These are phyloP conservation scores for Penicillium bovifimosum DNA, from an alignment of 495 filamentous ascomycete species.

Conservation along the genomic window DNA sequence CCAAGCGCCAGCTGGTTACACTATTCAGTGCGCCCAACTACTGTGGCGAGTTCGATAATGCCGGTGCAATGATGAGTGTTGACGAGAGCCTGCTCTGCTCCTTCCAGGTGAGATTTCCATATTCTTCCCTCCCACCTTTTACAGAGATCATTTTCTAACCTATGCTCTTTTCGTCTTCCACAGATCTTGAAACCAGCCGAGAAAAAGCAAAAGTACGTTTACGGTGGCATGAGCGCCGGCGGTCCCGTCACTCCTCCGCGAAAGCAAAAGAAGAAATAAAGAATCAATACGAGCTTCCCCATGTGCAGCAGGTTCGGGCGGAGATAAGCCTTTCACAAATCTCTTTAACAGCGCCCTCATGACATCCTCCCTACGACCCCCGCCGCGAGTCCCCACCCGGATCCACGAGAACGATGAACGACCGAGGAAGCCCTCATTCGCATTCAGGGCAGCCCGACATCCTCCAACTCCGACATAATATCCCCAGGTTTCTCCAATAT, in stretches of 20 bases:
- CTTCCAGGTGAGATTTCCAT: constrained; percentile 69
- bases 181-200: constrained; percentile 99
- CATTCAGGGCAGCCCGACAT: constrained; percentile 15
- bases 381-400: constrained; percentile 16
- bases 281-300: constrained; percentile 74
- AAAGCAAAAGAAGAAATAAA: constrained; percentile 83
- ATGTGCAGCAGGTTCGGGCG: constrained; percentile 94
- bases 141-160: constrained; percentile 4
- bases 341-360: constrained; percentile 17
- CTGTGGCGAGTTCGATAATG: constrained; percentile 99
- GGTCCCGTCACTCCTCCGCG: constrained; percentile 84
- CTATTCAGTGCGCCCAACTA: constrained; percentile 99
- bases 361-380: constrained; percentile 22
- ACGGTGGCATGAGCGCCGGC: constrained; percentile 80
- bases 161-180: not conserved
- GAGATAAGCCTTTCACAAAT: constrained; percentile 57
- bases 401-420: constrained; percentile 31
- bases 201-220: constrained; percentile 99
- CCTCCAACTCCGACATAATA: constrained; percentile 11
- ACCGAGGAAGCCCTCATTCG: constrained; percentile 23
- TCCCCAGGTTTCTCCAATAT: not conserved
- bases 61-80: constrained; percentile 99
- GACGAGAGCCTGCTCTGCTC: constrained; percentile 97
- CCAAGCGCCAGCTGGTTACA: constrained; percentile 94
- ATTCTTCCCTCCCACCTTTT: not conserved